These are phyloP conservation scores for Schizochytrium sp. DNA, from an alignment of 108 stramenopile species.

Conservation along the genomic window DNA sequence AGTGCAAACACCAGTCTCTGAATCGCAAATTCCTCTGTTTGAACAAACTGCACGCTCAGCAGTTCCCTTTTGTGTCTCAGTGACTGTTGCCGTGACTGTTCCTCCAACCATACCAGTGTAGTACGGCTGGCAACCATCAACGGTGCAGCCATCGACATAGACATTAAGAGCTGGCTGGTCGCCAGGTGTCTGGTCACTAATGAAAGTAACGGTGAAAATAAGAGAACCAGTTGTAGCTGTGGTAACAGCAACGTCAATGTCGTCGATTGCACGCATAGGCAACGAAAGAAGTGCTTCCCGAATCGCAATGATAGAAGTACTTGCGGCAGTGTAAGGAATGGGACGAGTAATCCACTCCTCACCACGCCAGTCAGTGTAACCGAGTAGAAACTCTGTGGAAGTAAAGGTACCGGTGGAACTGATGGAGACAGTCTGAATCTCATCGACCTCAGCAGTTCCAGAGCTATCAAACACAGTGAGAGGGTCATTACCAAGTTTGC, in stretches of 20 bases:
- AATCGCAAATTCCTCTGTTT: slow-evolving; percentile 48
- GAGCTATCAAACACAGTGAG: background rate
- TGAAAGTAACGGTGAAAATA: slow-evolving; percentile 39
- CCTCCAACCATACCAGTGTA: background rate
- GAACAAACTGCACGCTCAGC: slow-evolving; percentile 52
- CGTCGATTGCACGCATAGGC: background rate
- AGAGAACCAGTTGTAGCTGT: background rate
- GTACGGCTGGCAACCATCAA: background rate
- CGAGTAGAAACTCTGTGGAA: background rate
- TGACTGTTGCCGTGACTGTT: background rate
- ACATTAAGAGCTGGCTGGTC: slow-evolving; percentile 59
- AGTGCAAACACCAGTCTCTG: slow-evolving; percentile 57
- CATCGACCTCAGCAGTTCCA: slow-evolving; percentile 6
- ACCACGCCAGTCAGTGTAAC: slow-evolving; percentile 40
- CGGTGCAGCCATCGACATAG: background rate
- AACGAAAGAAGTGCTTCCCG: background rate
- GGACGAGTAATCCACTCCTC: slow-evolving; percentile 60
- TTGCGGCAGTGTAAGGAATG: slow-evolving; percentile 62
- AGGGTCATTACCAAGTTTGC: slow-evolving; percentile 72
- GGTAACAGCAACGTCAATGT: slow-evolving; percentile 8
- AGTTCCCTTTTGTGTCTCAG: slow-evolving; percentile 4
- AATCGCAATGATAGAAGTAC: slow-evolving; percentile 55
- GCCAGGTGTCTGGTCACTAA: slow-evolving; percentile 27
- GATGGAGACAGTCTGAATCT: slow-evolving; percentile 52
- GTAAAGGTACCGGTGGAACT: background rate